Base-by-base conservation (phyloP, 192 early-diverging fungal genomes). In the Mortierella hygrophila region DNA sequence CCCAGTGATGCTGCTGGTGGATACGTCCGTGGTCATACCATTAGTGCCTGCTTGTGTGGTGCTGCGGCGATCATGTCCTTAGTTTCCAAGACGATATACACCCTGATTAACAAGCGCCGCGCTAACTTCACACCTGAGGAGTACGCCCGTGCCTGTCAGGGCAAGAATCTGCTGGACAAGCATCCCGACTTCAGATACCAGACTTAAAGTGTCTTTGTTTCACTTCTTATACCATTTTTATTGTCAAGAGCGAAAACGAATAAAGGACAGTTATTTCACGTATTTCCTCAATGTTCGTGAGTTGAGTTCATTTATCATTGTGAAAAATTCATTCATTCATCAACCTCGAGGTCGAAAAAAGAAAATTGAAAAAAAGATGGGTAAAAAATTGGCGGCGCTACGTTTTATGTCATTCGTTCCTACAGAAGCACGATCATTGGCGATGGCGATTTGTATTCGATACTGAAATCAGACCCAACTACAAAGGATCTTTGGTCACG, bases 51-150 rank as follows among this genome's bases (percentile, higher is more conserved):
- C 69, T 79, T 89, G 35, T 89, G 87, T 1, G 89, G 92, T 46
- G 83, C 92, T 18, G 77, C 88, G 5, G 77, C 90, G 49, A 90
- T 89, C 75, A 18, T 91, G 6, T 87, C 93, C n/a, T 52, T 93
- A 13, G 52, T 84, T 5, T 85, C 92, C 65, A 89, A 91, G 71
- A 82, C 81, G 57, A 37, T 93, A 7, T 89, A 94, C 21, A 84
- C 87, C 40, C 93, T 89, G 21, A 93, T 94, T 63, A 96, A 96
- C 80, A 87, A 60, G 69, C 86, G 91, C 40, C 82, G 90, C 35
- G 88, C 91, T 57, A 83, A 90, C 49, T 76, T 93, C 55, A 83
- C 91, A 15, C 88, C 88, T 15, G 91, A 92, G 63, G 78, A 91
- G 69, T 83, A 81, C 41, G 70, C 68, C 10, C 84, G 85, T 35